Base-by-base conservation (phyloP, 148 eudicot species). In the Chenopodium suecicum region DNA sequence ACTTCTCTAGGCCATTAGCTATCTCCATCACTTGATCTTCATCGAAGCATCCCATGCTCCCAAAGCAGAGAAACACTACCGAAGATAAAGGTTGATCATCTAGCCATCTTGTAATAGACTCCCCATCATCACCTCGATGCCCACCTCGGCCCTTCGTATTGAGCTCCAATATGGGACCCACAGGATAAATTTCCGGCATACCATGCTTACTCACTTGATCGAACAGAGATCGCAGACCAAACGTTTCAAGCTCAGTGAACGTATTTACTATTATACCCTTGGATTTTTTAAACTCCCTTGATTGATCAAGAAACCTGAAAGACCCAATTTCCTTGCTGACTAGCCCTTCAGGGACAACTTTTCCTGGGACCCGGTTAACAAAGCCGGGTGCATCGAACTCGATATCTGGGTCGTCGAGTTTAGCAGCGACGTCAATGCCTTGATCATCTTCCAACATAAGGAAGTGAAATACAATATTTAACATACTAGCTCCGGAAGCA, bases 51-150 rank as follows among this genome's bases (percentile, higher is more conserved):
- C 96, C 93, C 82, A 80, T 84, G 77, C 92, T 92, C 17, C 96
- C 93, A 5, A 92, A 92, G 37, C 93, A 92, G 6, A 92, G 70
- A 73, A 85, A 92, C 29, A 88, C 90, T 0, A 92, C 92, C 0
- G 93, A 89, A 0, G 80, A 82, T 8, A 72, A 31, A 0, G 89
- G 92, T 25, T 90, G 93, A 6, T 31, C 31, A 37, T 92, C 90
- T 2, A 92, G 87, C 96, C 96, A 92, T 25, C 32, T 13, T 12
- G 80, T 78, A 7, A 87, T 87, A 1, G 81, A 73, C 27, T 81
- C 60, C 1, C 44, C 84, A 6, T 70, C 73, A 0, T 70, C 37
- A 0, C 83, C 16, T 9, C 13, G 56, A 2, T 11, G 62, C 46
- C 73, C 75, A 71, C 66, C 48, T 34, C 77, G 79, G 34, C n/a